phyloP scores from a whole-genome alignment of 1,139 yeast species.

The Diutina neorugosa region DNA sequence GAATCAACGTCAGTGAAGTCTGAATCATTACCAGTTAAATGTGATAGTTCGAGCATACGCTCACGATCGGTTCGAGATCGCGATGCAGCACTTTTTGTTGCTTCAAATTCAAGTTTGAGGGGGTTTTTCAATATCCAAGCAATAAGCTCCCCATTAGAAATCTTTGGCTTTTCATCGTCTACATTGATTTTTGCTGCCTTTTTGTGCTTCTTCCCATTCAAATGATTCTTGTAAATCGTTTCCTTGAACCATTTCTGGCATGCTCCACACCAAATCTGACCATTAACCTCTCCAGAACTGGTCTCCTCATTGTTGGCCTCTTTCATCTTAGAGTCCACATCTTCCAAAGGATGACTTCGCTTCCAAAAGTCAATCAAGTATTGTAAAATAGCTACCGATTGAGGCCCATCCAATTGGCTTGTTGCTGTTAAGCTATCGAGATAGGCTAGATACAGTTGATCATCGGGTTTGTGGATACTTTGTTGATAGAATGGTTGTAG shows the following conservation, averaged over 20 bases:
- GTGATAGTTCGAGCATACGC: constrained; percentile 36
- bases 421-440: neutral
- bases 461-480: neutral
- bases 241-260: constrained; percentile 58
- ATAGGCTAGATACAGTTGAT: neutral
- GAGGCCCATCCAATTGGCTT: neutral
- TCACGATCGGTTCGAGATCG: constrained; percentile 74
- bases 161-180: too few species aligned
- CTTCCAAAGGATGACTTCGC: neutral
- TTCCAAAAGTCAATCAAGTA: neutral
- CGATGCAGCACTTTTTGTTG: constrained; percentile 52
- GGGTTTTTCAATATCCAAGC: neutral
- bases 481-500: neutral
- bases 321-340: neutral
- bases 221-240: constrained; percentile 58
- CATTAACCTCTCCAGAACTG: neutral
- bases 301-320: neutral
- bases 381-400: neutral
- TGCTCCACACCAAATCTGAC: constrained; percentile 35
- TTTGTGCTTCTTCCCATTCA: constrained; percentile 65
- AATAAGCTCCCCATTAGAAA: neutral
- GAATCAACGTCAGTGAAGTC: constrained; percentile 20
- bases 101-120: constrained; percentile 9
- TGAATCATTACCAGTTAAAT: constrained; percentile 22
- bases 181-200: constrained; percentile 28